Conservation (phyloP, 306 rosid species). For the Morella rubra region DNA sequence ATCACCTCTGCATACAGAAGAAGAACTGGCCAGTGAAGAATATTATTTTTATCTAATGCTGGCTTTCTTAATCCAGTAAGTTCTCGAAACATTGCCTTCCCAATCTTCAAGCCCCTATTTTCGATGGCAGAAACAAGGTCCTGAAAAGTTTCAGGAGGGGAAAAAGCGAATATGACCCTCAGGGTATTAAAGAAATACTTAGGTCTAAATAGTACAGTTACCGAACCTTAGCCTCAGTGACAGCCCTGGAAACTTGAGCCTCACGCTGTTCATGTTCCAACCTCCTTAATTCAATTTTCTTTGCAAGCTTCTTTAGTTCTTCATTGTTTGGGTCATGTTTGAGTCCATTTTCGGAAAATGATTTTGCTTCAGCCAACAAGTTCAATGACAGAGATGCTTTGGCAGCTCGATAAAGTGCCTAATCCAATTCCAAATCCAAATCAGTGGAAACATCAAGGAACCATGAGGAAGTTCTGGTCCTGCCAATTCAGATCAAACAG, state of each 20-base stretch:
- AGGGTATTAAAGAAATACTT: constrained; percentile 19
- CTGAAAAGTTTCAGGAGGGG: constrained; percentile 43
- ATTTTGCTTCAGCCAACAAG: constrained; percentile 66
- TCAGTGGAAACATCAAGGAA: constrained; percentile 25
- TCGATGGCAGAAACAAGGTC: constrained; percentile 62
- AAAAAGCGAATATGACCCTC: constrained; percentile 16
- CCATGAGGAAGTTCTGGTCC: background rate
- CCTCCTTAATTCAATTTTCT: constrained; percentile 55
- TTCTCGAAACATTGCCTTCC: constrained; percentile 66
- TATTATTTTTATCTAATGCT: constrained; percentile 61
- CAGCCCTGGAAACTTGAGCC: constrained; percentile 67
- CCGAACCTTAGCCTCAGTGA: constrained; percentile 65
- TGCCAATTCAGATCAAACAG: constrained; percentile 4
- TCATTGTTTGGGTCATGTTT: constrained; percentile 63
- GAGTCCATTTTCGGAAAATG: constrained; percentile 63
- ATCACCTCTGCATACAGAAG: constrained; percentile 91
- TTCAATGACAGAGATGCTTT: constrained; percentile 74
- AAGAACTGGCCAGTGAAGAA: constrained; percentile 96
- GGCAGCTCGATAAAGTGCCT: constrained; percentile 84
- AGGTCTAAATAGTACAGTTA: constrained; percentile 8
- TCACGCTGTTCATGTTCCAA: constrained; percentile 62
- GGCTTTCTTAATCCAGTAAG: constrained; percentile 76
- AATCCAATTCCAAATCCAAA: constrained; percentile 27
- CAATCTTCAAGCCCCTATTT: constrained; percentile 71
- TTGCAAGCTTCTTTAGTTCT: constrained; percentile 64